Base-by-base conservation (phyloP, 495 filamentous ascomycete species). In the Penicillium steckii region DNA sequence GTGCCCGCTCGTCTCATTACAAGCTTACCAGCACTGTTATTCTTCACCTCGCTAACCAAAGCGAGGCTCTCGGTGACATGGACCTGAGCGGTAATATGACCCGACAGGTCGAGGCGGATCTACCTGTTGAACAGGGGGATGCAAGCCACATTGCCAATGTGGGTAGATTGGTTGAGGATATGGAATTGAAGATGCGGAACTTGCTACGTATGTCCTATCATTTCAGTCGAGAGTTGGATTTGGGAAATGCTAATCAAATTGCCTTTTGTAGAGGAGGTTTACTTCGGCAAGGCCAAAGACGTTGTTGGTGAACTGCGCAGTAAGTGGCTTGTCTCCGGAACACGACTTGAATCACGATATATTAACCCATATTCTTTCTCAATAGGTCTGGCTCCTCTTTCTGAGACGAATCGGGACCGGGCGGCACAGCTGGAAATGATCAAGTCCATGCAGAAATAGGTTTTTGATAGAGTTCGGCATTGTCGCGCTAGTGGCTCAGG, bases 181-280 rank as follows among this genome's bases (percentile, higher is more conserved):
- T 99, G 93, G 94, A 99, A 52, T 80, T 96, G 68, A 96, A 97
- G 82, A 99, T 99, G 95, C 85, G 94, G 72, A 99, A 97, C 68
- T 70, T 97, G 70, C 77, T 99, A 66, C 95, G 82, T 85, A 72
- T 44, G 81, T 74, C 48, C 30, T 15, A 15, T 18, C 5, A n/a
- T 2, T 15, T 1, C 4, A 37, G 3, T 37, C 8, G 33, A 37
- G 0, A 15, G 6, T 37, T 13, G 33, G 30, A 17, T 33, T 5
- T 17, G n/a, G n/a, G 24, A 6, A 23, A 18, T 48, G 48, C 52
- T 66, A 48, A 63, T 52, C 19, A 48, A 21, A 17, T 2, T 19
- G 22, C 37, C 19, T 17, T 25, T 35, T 57, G 50, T 49, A 84
- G 82, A 97, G 78, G 94, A 99, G 75, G 94, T 99, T 44, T 99